Evolutionary conservation across 352 stramenopile species (phyloP).

Genomic region (Phytophthora uliginosa): DNA sequence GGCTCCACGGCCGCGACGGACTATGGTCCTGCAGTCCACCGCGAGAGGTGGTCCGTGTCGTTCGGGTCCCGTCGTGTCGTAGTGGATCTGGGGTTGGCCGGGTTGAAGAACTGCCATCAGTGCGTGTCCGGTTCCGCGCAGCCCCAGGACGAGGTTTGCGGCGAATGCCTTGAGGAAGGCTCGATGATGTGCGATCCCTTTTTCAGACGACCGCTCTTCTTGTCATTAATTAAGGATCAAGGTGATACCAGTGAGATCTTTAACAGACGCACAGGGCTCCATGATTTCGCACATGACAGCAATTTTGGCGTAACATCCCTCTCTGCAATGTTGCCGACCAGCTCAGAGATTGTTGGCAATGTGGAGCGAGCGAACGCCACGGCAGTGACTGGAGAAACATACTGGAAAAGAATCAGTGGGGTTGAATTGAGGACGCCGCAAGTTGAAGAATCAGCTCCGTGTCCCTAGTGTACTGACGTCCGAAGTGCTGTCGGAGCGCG

Average conservation of each 20-base stretch:
- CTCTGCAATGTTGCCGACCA: slow-evolving; percentile 95
- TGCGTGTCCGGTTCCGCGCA: slow-evolving; percentile 76
- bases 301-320: slow-evolving; percentile 84
- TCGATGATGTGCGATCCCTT: slow-evolving; percentile 93
- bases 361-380: slow-evolving; percentile 42
- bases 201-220: slow-evolving; percentile 74
- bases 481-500: too few species aligned
- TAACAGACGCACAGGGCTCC: slow-evolving; percentile 87
- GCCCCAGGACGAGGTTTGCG: slow-evolving; percentile 90
- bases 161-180: slow-evolving; percentile 95
- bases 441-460: too few species aligned
- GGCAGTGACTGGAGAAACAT: slow-evolving; percentile 26
- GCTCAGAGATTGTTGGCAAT: slow-evolving; percentile 96
- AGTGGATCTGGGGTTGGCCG: slow-evolving; percentile 96
- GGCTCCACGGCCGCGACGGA: background rate
- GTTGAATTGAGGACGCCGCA: too few species aligned
- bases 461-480: too few species aligned
- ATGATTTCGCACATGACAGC: slow-evolving; percentile 92
- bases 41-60: too few species aligned
- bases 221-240: slow-evolving; percentile 81
- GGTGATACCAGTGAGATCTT: too few species aligned
- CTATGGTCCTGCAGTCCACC: too few species aligned
- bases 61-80: slow-evolving; percentile 86
- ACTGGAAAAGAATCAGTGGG: background rate
- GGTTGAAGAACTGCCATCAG: slow-evolving; percentile 97